Conservation (phyloP, 805 yeast genomes). For the Wickerhamomyces alni region DNA sequence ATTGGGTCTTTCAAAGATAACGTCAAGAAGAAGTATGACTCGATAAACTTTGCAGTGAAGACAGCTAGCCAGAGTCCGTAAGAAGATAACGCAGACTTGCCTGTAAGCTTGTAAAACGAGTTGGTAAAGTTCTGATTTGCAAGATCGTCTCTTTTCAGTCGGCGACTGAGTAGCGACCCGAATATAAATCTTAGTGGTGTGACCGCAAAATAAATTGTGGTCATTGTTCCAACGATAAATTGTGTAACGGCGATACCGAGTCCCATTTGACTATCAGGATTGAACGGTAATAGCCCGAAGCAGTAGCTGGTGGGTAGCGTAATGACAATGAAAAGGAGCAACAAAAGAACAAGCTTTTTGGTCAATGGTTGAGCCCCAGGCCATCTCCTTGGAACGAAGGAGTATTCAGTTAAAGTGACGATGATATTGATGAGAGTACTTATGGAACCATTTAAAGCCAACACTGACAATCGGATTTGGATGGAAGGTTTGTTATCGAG, state of each 20-base stretch:
- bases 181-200: constrained; percentile 58
- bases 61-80: constrained; percentile 65
- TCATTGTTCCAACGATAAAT: constrained; percentile 45
- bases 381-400: constrained; percentile 67
- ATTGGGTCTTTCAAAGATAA: constrained; percentile 69
- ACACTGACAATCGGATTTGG: constrained; percentile 47
- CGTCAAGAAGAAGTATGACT: constrained; percentile 74
- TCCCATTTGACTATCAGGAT: constrained; percentile 28
- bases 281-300: constrained; percentile 33
- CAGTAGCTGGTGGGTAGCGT: constrained; percentile 48
- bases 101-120: constrained; percentile 46
- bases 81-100: constrained; percentile 54
- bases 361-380: constrained; percentile 62
- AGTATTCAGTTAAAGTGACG: constrained; percentile 50
- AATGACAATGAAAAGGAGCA: constrained; percentile 37
- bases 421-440: constrained; percentile 50
- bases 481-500: constrained; percentile 55
- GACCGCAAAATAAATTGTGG: constrained; percentile 51
- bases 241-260: constrained; percentile 47
- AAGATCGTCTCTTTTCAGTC: constrained; percentile 32
- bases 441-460: constrained; percentile 64
- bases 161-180: constrained; percentile 30
- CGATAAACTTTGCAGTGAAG: constrained; percentile 61
- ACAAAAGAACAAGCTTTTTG: constrained; percentile 38
- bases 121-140: constrained; percentile 57